Conservation (phyloP, 257 asterid species). For the Orobanche coerulescens region DNA sequence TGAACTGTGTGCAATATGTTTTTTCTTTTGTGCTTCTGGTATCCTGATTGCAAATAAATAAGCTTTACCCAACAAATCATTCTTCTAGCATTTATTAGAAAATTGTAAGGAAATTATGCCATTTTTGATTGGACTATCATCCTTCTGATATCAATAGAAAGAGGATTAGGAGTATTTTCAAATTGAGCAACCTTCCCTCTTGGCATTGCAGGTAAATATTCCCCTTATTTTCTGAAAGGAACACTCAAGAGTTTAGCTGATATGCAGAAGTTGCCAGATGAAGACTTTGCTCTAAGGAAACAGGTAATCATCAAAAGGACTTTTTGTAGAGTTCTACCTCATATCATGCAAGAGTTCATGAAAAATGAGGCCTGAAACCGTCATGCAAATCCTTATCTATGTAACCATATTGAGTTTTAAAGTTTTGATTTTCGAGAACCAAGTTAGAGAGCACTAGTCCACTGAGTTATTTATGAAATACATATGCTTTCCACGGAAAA, state of each 20-base stretch:
- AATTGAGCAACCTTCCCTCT: neutral
- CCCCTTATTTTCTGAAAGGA: no score
- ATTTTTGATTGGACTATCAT: no score
- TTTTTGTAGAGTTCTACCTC: neutral
- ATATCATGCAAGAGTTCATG: neutral
- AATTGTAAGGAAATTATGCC: neutral
- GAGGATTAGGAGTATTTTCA: no score
- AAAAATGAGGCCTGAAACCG: neutral
- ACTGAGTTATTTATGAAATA: neutral
- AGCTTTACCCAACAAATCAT: neutral
- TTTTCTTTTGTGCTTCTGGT: neutral
- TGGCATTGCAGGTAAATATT: constrained; percentile 43
- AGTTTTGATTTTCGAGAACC: neutral
- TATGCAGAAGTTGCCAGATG: constrained; percentile 43
- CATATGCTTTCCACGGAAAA: neutral
- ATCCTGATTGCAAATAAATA: constrained; percentile 4
- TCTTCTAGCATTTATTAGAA: neutral
- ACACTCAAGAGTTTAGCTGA: no score
- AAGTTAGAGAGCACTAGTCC: neutral
- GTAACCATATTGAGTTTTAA: neutral
- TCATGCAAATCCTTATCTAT: neutral
- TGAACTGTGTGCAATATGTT: neutral
- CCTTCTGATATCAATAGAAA: neutral
- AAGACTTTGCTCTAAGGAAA: constrained; percentile 63
- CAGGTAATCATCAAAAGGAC: constrained; percentile 41